These are phyloP conservation scores for Parasitella parasitica DNA, from an alignment of 371 early-diverging fungal species.

Conservation along the genomic window DNA sequence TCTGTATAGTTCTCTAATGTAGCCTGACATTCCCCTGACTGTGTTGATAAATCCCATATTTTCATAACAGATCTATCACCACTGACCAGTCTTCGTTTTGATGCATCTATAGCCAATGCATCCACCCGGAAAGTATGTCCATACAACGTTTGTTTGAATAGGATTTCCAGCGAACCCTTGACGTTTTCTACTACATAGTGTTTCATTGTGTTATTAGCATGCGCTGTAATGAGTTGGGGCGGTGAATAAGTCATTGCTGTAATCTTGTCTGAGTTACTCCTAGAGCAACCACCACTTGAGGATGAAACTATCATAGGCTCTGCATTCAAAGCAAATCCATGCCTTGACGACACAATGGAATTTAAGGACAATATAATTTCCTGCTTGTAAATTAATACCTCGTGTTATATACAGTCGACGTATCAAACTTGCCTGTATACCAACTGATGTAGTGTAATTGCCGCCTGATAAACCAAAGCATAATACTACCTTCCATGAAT, in stretches of 20 bases:
- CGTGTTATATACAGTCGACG: background rate
- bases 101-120: slow-evolving; percentile 32
- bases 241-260: slow-evolving; percentile 35
- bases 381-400: slow-evolving; percentile 8
- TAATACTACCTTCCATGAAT: slow-evolving; percentile 29
- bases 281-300: background rate
- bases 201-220: slow-evolving; percentile 53
- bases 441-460: slow-evolving; percentile 28
- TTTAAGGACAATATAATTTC: slow-evolving; percentile 27
- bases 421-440: slow-evolving; percentile 34
- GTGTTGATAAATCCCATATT: slow-evolving; percentile 37
- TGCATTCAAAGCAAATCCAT: slow-evolving; percentile 24
- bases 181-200: slow-evolving; percentile 31
- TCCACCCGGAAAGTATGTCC: slow-evolving; percentile 50
- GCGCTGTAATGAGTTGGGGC: slow-evolving; percentile 47
- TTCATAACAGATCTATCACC: slow-evolving; percentile 45
- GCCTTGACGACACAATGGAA: slow-evolving; percentile 28
- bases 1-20: background rate
- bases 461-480: slow-evolving; percentile 40
- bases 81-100: slow-evolving; percentile 36
- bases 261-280: slow-evolving; percentile 16
- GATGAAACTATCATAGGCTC: slow-evolving; percentile 7
- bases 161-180: slow-evolving; percentile 20
- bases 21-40: slow-evolving; percentile 1
- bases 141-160: slow-evolving; percentile 36